Evolutionary conservation across 148 eudicot genomes (phyloP).

Genomic region (Rhododendron simsii): DNA sequence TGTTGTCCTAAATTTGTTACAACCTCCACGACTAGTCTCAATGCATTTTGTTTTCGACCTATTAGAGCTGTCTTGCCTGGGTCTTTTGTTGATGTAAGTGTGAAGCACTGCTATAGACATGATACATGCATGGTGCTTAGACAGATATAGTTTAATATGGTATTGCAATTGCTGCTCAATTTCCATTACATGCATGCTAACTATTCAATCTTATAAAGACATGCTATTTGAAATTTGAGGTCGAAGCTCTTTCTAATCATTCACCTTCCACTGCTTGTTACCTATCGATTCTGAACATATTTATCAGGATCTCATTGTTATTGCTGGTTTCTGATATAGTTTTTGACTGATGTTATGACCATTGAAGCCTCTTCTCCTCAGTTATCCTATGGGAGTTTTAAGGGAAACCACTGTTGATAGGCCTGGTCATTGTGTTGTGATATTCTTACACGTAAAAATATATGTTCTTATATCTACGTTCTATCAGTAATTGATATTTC

Average conservation of each 20-base stretch:
- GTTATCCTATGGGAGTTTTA: neutral
- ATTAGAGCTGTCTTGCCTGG: neutral
- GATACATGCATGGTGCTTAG: neutral
- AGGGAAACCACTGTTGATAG: neutral
- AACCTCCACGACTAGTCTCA: neutral
- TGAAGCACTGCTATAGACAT: neutral
- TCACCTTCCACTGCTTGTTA: neutral
- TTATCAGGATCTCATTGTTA: neutral
- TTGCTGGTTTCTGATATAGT: neutral
- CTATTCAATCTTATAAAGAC: neutral
- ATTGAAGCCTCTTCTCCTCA: neutral
- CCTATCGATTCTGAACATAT: neutral
- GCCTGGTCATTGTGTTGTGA: neutral
- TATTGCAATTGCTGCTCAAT: neutral
- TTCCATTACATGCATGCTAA: neutral
- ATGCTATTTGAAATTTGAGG: neutral
- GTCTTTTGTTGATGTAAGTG: neutral
- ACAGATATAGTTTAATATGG: neutral
- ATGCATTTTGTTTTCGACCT: neutral
- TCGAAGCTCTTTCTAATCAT: neutral
- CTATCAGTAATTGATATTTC: neutral
- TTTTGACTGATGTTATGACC: neutral
- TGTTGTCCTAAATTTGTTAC: neutral
- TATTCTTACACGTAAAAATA: neutral
- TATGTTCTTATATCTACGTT: neutral